These are phyloP conservation scores for Mariannaea sp. DNA, from an alignment of 2,329 filamentous ascomycete genomes.

Conservation along the genomic window DNA sequence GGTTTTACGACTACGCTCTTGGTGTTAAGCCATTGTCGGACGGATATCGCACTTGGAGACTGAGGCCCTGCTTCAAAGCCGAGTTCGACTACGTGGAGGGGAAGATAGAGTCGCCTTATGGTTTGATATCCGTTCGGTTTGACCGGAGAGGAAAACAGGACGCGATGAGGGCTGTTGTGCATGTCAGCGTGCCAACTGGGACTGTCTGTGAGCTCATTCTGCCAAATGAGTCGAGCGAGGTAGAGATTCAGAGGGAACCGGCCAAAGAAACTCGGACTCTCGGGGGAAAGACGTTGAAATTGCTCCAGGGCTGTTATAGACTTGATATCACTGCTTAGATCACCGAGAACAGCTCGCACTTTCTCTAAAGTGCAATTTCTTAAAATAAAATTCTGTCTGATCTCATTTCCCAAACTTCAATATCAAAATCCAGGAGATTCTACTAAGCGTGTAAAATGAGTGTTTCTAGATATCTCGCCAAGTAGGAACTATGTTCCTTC, in stretches of 20 bases:
- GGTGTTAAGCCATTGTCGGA: conserved; percentile 44
- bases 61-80: conserved; percentile 45
- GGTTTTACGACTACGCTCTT: conserved; percentile 50
- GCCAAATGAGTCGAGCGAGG: conserved; percentile 22
- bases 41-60: conserved; percentile 47
- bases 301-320: conserved; percentile 29
- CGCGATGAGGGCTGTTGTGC: conserved; percentile 17
- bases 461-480: not conserved
- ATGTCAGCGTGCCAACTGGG: conserved; percentile 28
- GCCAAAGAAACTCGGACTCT: not conserved
- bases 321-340: conserved; percentile 24
- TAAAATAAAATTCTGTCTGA: no score
- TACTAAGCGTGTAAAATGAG: not conserved
- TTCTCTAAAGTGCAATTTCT: not conserved
- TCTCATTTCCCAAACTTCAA: no score
- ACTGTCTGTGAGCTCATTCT: conserved; percentile 30
- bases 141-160: conserved; percentile 21
- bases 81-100: conserved; percentile 48
- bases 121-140: conserved; percentile 36
- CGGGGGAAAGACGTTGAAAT: conserved; percentile 19
- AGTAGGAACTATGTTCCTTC: not conserved
- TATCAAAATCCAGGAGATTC: no score
- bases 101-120: conserved; percentile 47
- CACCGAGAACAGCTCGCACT: not conserved
- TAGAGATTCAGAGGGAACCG: conserved; percentile 18